These are phyloP conservation scores for Tricholomella constricta DNA, from an alignment of 768 basidiomycete genomes.

Conservation along the genomic window DNA sequence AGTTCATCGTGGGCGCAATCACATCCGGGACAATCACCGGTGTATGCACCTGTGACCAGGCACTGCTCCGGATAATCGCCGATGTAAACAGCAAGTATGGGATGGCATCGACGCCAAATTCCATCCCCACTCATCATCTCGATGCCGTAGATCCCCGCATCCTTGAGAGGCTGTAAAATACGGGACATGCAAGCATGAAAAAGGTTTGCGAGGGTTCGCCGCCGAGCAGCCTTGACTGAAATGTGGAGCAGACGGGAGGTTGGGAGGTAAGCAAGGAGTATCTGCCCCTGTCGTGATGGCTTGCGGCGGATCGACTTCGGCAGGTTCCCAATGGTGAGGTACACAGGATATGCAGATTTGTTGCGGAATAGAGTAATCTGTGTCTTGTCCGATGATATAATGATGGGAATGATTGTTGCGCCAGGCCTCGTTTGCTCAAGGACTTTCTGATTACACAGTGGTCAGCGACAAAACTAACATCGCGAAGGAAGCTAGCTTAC, in stretches of 20 bases:
- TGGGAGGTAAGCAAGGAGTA: constrained; percentile 45
- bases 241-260: constrained; percentile 18
- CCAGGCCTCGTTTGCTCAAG: no score
- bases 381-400: no score
- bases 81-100: constrained; percentile 41
- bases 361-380: no score
- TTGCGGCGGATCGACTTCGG: constrained; percentile 37
- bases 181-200: constrained; percentile 37
- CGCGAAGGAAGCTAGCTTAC: no score
- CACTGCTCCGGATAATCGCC: constrained; percentile 50
- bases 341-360: no score
- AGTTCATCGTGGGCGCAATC: constrained; percentile 16
- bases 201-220: constrained; percentile 30
- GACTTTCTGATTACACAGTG: no score
- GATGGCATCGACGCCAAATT: constrained; percentile 27
- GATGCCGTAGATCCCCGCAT: constrained; percentile 25
- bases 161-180: constrained; percentile 31
- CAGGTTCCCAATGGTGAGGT: no score
- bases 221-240: constrained; percentile 26
- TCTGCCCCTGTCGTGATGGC: constrained; percentile 34
- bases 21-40: constrained; percentile 31
- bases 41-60: constrained; percentile 31
- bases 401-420: no score
- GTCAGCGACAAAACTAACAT: no score
- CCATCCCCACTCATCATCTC: constrained; percentile 37